Evolutionary conservation across 495 filamentous ascomycete species (phyloP), one percentile per base, ranked within the genome.

Genomic region (Daldinia grandis): DNA sequence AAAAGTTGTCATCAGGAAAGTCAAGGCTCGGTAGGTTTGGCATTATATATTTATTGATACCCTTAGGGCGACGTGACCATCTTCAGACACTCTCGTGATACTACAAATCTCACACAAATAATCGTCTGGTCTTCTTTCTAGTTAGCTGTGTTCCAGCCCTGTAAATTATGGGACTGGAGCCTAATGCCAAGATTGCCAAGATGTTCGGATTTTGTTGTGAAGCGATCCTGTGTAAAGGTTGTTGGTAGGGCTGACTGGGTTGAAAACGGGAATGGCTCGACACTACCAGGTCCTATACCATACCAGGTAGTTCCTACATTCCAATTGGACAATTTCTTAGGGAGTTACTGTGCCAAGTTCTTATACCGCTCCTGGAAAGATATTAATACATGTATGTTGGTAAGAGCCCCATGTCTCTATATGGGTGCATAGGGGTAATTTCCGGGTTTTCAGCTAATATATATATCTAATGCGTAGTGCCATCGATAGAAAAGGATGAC

Each of bases 1-100:
- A 9, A 90, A 81, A 66, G 86, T 97, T 44, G 86, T 92, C 28
- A 92, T 98, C 71, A 85, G 88, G 69, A 88, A 82, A 74, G 76
- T 81, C 21, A 78, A 76, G 64, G 78, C 77, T 59, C 74, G 76
- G 74, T 78, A 76, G 59, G 61, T 35, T 25, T 57, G 31, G 14
- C 1, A 56, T 7, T 5, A 50, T 17, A 35, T 56, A 58, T 44
- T 60, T 75, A 77, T 77, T 69, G 65, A 75, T 77, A 75, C 69
- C 72, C 69, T 69, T 63, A 33, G 38, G 62, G n/a, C 33, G 62
- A 62, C 55, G 64, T 72, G 54, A 64, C 3, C 42, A 62, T 64
- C 55, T 56, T 50, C 42, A 24, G 59, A 17, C 28, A 25, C 5
- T 27, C 33, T 69, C 15, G 31, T 24, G 53, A 58, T 56, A 58